A percentile compares a stretch with the other conserved stretches of the same genome.
Evolutionary conservation across 2,329 filamentous ascomycete species (phyloP).

Genomic region (Alternaria triticimaculans): DNA sequence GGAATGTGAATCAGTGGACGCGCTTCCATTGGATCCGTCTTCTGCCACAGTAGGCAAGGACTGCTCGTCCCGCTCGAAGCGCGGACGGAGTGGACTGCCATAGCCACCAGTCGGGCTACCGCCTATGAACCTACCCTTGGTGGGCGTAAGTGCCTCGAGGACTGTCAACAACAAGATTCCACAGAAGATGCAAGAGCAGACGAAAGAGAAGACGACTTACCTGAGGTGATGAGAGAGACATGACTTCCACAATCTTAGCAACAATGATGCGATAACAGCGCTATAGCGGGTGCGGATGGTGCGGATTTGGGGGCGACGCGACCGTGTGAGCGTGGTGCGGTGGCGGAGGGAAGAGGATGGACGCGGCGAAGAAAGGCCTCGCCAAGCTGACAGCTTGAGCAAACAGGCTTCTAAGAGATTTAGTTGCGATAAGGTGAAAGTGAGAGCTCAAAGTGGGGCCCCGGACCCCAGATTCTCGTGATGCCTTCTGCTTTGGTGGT

Average conservation of each 20-base stretch:
- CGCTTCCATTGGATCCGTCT: slow-evolving; percentile 13
- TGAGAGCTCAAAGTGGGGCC: not conserved
- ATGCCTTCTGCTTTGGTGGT: slow-evolving; percentile 10
- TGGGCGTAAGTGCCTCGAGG: slow-evolving; percentile 10
- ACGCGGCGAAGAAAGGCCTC: not conserved
- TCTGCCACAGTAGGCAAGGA: slow-evolving; percentile 9
- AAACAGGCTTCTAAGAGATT: not conserved
- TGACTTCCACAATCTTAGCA: not conserved
- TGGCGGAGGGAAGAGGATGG: not conserved
- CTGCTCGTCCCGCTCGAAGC: slow-evolving; percentile 6
- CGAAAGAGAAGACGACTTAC: slow-evolving; percentile 11
- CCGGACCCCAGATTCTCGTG: not conserved
- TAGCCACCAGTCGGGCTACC: not conserved
- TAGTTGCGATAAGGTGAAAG: not conserved
- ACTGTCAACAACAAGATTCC: slow-evolving; percentile 12
- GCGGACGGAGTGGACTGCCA: not conserved
- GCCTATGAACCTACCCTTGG: not conserved
- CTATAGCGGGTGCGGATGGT: not conserved
- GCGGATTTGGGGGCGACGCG: not conserved
- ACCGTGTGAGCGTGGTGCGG: not conserved
- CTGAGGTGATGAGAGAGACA: slow-evolving; percentile 10
- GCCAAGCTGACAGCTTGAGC: slow-evolving; percentile 9
- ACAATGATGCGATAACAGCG: not conserved
- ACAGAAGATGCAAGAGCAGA: not conserved
- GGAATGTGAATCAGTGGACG: slow-evolving; percentile 13